Base-by-base conservation (phyloP, 2,329 filamentous ascomycete genomes). In the Trichoderma harzianum region DNA sequence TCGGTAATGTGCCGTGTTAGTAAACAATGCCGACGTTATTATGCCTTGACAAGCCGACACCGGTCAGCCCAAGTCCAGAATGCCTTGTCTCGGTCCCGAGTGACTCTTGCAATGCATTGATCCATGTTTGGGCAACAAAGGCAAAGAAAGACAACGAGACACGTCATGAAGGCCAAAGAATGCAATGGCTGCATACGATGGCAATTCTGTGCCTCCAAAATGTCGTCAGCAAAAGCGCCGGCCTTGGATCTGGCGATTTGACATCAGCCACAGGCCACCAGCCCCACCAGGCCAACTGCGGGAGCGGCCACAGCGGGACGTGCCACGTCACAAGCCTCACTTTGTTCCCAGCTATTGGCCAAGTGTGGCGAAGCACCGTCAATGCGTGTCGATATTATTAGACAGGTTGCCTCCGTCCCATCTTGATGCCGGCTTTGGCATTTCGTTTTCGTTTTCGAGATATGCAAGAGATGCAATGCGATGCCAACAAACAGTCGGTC, bases 261-360 rank as follows among this genome's bases (percentile, higher is more conserved):
- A 28, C 30, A 70, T 73, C 71, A 75, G 74, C 73, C 75, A 75
- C 75, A 74, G 60, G 32, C 58, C 57, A 62, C 64, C 67, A 70
- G 71, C 71, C 66, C 71, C 71, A 70, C 71, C 11, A 36, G 36
- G 43, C 73, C 72, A 74, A 24, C 73, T 74, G 74, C 78, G 66
- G 66, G 55, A 69, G 79, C 43, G 43, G 43, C 79, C 78, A 79
- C 78, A 7, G 78, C 74, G 75, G 75, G 72, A 76, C 71, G 73
- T 82, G 83, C 82, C 83, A 85, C 83, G 83, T 84, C 83, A 82
- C 81, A 78, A 84, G 82, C 81, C 82, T 83, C 81, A 82, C 74
- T 67, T 74, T 74, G 70, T 67, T 73, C 73, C 64, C 67, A 74
- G 39, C 34, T 74, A 73, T 73, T 73, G 70, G 73, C 72, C 67